Conservation (phyloP, 1,284 basidiomycete genomes). For the Fomitopsis palustris region DNA sequence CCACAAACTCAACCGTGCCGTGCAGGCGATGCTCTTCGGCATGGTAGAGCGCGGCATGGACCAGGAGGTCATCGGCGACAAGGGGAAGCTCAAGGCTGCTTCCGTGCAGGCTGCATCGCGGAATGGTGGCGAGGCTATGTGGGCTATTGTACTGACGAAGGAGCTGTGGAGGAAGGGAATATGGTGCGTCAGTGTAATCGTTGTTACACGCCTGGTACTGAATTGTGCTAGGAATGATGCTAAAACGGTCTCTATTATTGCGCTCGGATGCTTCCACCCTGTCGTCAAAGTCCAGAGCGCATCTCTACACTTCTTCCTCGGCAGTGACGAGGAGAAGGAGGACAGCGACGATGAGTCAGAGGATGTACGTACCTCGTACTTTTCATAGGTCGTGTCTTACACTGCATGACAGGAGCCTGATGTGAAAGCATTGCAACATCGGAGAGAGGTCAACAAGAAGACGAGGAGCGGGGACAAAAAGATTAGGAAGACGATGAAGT, state of each 20-base stretch:
- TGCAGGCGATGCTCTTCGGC: conserved; percentile 93
- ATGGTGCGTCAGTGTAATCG: conserved; percentile 54
- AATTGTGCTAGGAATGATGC: conserved; percentile 68
- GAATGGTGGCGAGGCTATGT: conserved; percentile 87
- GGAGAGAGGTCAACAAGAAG: conserved; percentile 87
- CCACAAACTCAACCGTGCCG: conserved; percentile 94
- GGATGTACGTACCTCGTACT: conserved; percentile 35
- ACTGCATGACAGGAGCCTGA: conserved; percentile 49
- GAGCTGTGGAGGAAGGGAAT: conserved; percentile 95
- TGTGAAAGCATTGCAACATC: conserved; percentile 75
- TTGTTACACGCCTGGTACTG: not conserved
- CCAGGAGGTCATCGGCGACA: conserved; percentile 75
- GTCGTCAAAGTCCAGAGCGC: conserved; percentile 94
- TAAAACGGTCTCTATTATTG: conserved; percentile 92
- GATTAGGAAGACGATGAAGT: conserved; percentile 66
- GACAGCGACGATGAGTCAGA: conserved; percentile 75
- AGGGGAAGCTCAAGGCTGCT: conserved; percentile 62
- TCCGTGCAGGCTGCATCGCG: conserved; percentile 35
- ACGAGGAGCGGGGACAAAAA: conserved; percentile 78
- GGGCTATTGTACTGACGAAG: conserved; percentile 93
- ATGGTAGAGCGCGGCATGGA: conserved; percentile 95
- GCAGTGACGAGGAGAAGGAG: conserved; percentile 65
- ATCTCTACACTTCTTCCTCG: conserved; percentile 97
- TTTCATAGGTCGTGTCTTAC: conserved; percentile 7
- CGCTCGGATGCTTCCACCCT: conserved; percentile 92